Evolutionary conservation across 257 asterid genomes (phyloP).

Genomic region (Przewalskia tangutica): DNA sequence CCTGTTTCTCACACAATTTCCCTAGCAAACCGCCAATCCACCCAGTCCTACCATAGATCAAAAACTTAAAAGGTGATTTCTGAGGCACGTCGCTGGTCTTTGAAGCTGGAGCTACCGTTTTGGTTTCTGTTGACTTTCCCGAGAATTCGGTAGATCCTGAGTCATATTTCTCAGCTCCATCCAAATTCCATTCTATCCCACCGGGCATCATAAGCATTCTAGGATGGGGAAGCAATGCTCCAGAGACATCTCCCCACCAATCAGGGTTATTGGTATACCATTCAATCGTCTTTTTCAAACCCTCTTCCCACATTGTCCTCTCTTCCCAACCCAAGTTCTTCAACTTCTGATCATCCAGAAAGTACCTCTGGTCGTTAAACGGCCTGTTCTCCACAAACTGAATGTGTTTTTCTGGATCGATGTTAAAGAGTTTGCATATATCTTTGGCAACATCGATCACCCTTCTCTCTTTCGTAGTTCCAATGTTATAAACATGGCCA

Average conservation of each 20-base stretch:
- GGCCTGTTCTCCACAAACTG: slow-evolving; percentile 18
- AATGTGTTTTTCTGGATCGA: slow-evolving; percentile 7
- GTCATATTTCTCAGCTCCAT: slow-evolving; percentile 4
- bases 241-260: slow-evolving; percentile 22
- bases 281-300: slow-evolving; percentile 15
- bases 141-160: slow-evolving; percentile 1
- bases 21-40: slow-evolving; percentile 21
- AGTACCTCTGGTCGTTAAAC: slow-evolving; percentile 18
- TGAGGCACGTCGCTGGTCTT: background rate
- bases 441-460: slow-evolving; percentile 19
- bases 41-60: slow-evolving; percentile 18
- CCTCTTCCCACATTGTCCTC: slow-evolving; percentile 13
- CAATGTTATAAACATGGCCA: slow-evolving; percentile 17
- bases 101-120: slow-evolving; percentile 2
- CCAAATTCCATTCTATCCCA: slow-evolving; percentile 4
- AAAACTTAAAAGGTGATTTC: slow-evolving; percentile 11
- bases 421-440: slow-evolving; percentile 11
- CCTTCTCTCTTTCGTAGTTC: slow-evolving; percentile 17
- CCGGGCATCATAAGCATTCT: slow-evolving; percentile 21
- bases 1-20: slow-evolving; percentile 14
- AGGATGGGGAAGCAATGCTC: slow-evolving; percentile 20
- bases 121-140: background rate
- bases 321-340: slow-evolving; percentile 16
- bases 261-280: slow-evolving; percentile 17
- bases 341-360: slow-evolving; percentile 20